Percentiles rank a stretch among this genome's conserved stretches.
Evolutionary conservation across 2,329 filamentous ascomycete genomes (phyloP).

Genomic region (Phialophora macrospora): DNA sequence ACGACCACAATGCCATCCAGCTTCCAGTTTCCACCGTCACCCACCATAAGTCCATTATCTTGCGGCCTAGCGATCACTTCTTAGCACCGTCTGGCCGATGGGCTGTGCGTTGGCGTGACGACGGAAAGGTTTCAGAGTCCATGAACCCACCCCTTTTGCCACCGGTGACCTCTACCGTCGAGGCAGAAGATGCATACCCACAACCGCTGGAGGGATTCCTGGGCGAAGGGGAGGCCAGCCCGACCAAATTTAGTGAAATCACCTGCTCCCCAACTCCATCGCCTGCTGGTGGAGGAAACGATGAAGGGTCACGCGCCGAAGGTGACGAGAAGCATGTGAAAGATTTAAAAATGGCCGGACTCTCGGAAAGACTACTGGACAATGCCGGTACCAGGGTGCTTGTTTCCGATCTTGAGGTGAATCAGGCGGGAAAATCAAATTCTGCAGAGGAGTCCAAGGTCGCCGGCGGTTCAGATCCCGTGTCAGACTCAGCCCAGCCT

Average conservation of each 20-base stretch:
- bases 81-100: slow-evolving; percentile 22
- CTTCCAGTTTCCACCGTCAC: slow-evolving; percentile 22
- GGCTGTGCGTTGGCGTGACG: slow-evolving; percentile 23
- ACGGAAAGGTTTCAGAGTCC: slow-evolving; percentile 21
- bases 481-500: neutral
- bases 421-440: neutral
- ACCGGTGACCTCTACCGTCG: neutral
- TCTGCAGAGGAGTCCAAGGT: neutral
- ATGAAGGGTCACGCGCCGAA: neutral
- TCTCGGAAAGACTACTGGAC: neutral
- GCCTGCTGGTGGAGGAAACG: neutral
- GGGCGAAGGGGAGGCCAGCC: neutral
- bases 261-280: slow-evolving; percentile 14
- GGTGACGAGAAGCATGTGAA: neutral
- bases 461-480: neutral
- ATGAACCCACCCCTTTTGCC: slow-evolving; percentile 27
- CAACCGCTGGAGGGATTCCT: neutral
- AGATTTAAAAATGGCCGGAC: neutral
- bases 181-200: neutral
- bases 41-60: slow-evolving; percentile 25
- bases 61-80: slow-evolving; percentile 29
- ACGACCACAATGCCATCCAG: slow-evolving; percentile 14
- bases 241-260: neutral
- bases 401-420: neutral
- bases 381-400: neutral